Base-by-base conservation (phyloP, 768 basidiomycete species). In the Lenzites betulinus region DNA sequence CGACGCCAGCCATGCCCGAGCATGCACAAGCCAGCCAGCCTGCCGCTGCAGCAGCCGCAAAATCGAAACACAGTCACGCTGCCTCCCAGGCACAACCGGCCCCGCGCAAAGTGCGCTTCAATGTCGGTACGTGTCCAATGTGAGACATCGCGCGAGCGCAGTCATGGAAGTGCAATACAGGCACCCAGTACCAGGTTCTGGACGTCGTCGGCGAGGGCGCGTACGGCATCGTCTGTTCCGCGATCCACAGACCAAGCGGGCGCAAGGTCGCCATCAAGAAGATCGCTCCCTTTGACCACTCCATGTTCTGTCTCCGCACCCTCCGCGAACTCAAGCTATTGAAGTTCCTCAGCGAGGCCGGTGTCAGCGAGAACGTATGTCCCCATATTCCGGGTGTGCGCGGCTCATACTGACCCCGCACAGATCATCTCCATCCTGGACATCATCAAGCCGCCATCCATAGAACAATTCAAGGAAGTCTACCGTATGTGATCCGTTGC, bases 201-300 rank as follows among this genome's bases (percentile, higher is more conserved):
- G 90, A 93, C 73, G 86, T 92, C 61, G 92, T 95, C 54, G 95
- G 96, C 33, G 96, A 98, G 70, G 96, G 95, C 42, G 95, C 93
- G 15, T 96, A 96, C 75, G 95, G 95, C 39, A 86, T 95, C 69
- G 95, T 97, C 46, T 89, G 89, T 79, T 90, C 90, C 48, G 93
- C 94, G 7, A 75, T 92, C 8, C 93, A 96, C 72, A 73, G 81
- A 53, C 83, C 90, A 0, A 89, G 88, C 0, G 86, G 88, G 44
- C 83, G 90, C 43, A 91, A 87, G 76, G 95, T 98, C 48, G 95
- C 95, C 33, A 97, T 98, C 73, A 98, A 98, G 76, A 90, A 92
- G 66, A 97, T 98, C 72, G 87, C 90, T 0, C 95, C 95, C 0
- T 97, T 98, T 67, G 93, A 95, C 74, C 94, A 96, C 71, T 87